These are phyloP conservation scores for Lentinus tigrinus DNA, from an alignment of 768 basidiomycete species.

Conservation along the genomic window DNA sequence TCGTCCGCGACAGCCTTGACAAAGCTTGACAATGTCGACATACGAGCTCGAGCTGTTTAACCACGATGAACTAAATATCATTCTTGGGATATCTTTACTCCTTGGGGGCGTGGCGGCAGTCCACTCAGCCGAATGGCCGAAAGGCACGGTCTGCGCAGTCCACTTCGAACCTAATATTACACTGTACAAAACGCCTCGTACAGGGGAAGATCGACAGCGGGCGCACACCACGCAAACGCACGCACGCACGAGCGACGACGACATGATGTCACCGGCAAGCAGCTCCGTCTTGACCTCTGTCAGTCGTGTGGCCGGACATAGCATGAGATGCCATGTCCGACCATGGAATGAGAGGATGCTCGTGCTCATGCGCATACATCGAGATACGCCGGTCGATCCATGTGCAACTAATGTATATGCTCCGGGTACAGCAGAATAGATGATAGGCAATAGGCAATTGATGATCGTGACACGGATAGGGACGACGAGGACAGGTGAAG, in stretches of 20 bases:
- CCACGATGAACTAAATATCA: too few species aligned
- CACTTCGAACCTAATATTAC: not conserved
- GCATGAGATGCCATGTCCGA: too few species aligned
- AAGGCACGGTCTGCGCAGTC: not conserved
- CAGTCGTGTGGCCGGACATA: not conserved
- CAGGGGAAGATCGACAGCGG: not conserved
- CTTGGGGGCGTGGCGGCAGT: too few species aligned
- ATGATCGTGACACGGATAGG: not conserved
- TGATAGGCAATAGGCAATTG: slow-evolving; percentile 4
- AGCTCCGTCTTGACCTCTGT: too few species aligned
- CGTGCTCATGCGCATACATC: not conserved
- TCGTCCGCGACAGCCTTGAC: not conserved
- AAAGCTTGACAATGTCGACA: too few species aligned
- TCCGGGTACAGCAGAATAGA: slow-evolving; percentile 18
- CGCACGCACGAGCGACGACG: not conserved
- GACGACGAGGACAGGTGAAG: not conserved
- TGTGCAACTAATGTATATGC: slow-evolving; percentile 19
- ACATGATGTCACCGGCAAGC: not conserved
- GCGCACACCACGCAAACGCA: not conserved
- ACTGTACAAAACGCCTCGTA: not conserved
- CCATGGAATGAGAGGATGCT: not conserved
- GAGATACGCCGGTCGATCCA: slow-evolving; percentile 5
- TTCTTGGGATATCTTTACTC: too few species aligned
- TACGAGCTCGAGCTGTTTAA: too few species aligned
- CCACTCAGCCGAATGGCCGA: too few species aligned